Evolutionary conservation across 495 filamentous ascomycete genomes (phyloP).

Genomic region (Cenococcum geophilum): DNA sequence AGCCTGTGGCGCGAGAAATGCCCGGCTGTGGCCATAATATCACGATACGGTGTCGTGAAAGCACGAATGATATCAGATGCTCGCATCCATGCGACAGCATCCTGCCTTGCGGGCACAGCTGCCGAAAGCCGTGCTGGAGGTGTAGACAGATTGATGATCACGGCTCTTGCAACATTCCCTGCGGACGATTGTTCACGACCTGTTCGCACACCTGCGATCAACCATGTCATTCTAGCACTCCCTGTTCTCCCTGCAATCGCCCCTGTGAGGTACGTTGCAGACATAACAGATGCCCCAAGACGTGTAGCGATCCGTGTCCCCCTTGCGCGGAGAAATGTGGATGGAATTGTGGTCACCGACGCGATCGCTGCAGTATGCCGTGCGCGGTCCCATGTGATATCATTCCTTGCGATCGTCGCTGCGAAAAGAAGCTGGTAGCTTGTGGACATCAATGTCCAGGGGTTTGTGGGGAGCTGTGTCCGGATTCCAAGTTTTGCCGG

Average conservation of each 20-base stretch:
- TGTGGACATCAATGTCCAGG: background rate
- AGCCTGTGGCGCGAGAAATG: constrained; percentile 41
- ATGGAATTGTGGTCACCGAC: background rate
- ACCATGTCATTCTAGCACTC: constrained; percentile 49
- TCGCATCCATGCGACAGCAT: constrained; percentile 39
- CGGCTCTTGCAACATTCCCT: background rate
- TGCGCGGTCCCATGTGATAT: background rate
- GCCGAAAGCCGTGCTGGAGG: constrained; percentile 44
- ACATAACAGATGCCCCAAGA: constrained; percentile 55
- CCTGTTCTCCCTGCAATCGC: constrained; percentile 50
- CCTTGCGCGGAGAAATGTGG: constrained; percentile 55
- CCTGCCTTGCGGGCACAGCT: constrained; percentile 57
- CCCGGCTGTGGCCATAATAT: constrained; percentile 51
- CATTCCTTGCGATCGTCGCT: background rate
- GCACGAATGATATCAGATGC: constrained; percentile 43
- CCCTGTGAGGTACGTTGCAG: constrained; percentile 57
- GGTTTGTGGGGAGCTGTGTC: background rate
- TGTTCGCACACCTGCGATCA: constrained; percentile 55
- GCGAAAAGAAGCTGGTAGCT: background rate
- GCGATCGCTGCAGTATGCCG: background rate
- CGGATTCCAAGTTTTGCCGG: background rate
- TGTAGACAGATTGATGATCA: constrained; percentile 48
- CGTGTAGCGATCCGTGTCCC: constrained; percentile 57
- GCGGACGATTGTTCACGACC: constrained; percentile 20
- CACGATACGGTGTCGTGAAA: constrained; percentile 45